Evolutionary conservation across 495 filamentous ascomycete genomes (phyloP).

Genomic region (Tuber melanosporum): DNA sequence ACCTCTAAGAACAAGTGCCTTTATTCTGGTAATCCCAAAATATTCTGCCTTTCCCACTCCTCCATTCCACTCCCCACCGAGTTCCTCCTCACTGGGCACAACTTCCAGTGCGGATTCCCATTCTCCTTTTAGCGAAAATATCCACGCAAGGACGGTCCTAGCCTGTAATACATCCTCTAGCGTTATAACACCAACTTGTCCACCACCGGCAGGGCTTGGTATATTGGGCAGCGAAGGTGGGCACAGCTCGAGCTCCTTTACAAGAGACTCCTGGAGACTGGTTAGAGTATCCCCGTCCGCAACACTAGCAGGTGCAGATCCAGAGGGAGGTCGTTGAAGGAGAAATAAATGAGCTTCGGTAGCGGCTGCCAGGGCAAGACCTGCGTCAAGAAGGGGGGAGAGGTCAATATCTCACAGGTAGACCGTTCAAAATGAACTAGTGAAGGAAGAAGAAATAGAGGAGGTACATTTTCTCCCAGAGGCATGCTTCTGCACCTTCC

Average conservation of each 20-base stretch:
- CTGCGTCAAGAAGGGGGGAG: conserved; percentile 10
- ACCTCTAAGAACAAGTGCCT: conserved; percentile 41
- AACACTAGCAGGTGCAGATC: conserved; percentile 9
- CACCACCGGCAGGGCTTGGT: conserved; percentile 36
- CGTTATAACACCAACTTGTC: conserved; percentile 30
- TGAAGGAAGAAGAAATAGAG: conserved; percentile 6
- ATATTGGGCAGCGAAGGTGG: conserved; percentile 19
- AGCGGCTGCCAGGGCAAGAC: conserved; percentile 33
- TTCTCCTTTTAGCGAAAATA: conserved; percentile 31
- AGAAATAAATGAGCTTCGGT: conserved; percentile 36
- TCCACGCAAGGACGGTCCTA: conserved; percentile 37
- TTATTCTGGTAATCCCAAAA: conserved; percentile 40
- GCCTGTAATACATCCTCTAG: conserved; percentile 39
- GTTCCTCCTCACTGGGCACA: conserved; percentile 38
- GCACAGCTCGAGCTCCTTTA: conserved; percentile 23
- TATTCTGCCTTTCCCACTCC: conserved; percentile 39
- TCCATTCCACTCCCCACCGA: conserved; percentile 29
- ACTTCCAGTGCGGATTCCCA: conserved; percentile 32
- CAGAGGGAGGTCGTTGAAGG: conserved; percentile 20
- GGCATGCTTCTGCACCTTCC: conserved; percentile 91
- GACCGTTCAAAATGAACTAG: not conserved
- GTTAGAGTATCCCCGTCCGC: conserved; percentile 18
- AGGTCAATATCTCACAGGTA: conserved; percentile 18
- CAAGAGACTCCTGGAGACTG: conserved; percentile 23
- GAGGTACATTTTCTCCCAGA: conserved; percentile 73